Evolutionary conservation across 2,329 filamentous ascomycete species (phyloP), one percentile per base, ranked within the genome.

Genomic region (Cladosporium phlei): DNA sequence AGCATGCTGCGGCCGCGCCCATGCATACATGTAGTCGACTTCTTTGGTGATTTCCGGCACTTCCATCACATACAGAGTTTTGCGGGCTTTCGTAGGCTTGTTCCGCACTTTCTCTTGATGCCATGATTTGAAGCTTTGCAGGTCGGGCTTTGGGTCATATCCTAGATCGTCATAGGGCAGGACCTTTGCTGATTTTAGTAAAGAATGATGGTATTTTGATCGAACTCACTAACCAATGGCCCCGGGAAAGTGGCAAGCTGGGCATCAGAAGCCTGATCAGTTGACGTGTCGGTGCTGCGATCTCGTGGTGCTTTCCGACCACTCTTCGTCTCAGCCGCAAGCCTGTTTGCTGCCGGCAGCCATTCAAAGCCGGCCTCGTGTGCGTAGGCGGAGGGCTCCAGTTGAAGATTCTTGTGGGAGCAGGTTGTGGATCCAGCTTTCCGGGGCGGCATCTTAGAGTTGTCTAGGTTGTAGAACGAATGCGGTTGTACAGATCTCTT

Each of bases 81-180:
- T 73, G 9, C 70, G 68, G 58, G 47, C 0, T 56, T 17, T 8
- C 0, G 72, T 78, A 2, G 79, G 61, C 11, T 69, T 65, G 47
- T 82, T 82, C 5, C 78, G 69, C 5, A 66, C 53, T 5, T 66
- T 64, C 20, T 66, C 63, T 0, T 67, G 54, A 2, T 69, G 52
- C 78, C 79, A 85, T 0, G 69, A 68, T 21, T 68, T 66, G 32
- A 79, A 65, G 29, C 69, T 75, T 52, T 85, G 80, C 0, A 73
- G 63, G 1, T 71, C 66, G 29, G 69, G 70, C 4, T 72, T 65
- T 1, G 76, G 74, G 29, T 83, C 74, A 25, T 69, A 62, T 0
- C 74, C 71, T 1, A 86, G 67, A 16, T 78, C 77, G 56, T 85
- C 81, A 2, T 67, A 70, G 0, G 82, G 81, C 0, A 85, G 64